Base-by-base conservation (phyloP, 192 early-diverging fungal species). In the Backusella sp. region DNA sequence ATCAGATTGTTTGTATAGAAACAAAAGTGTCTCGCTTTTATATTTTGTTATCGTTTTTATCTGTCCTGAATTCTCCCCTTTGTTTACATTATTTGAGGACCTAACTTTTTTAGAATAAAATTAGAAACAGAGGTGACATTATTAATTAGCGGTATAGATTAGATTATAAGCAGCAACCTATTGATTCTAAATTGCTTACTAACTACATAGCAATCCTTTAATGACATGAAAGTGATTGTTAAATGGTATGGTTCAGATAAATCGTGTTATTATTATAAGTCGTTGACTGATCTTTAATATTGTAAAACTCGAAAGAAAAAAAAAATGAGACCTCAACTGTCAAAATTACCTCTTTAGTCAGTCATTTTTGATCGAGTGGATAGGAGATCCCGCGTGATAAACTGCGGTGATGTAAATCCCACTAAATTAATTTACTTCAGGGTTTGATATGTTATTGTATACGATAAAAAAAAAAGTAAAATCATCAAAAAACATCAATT, bases 271-370 rank as follows among this genome's bases (percentile, higher is more conserved):
- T 62, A 4, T 62, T n/a, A 6, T 14, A 62, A 62, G 28, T 28
- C 26, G 56, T 14, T 28, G 23, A 4, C 56, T 62, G 56, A 28
- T 62, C 56, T 62, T 62, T 28, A 62, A 62, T 62, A 28, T 62
- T 62, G 56, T 62, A 62, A 62, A 62, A 62, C 56, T 62, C 26
- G 56, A 28, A 62, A 28, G 56, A 28, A 62, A 62, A 59, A 49
- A 62, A 62, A 62, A 62, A 62, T 62, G 56, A 62, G 56, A 62
- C 56, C 56, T 23, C 56, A 62, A 62, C 56, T 62, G 23, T 62
- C 23, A 28, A 26, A 28, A 62, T 62, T 62, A 62, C 56, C 26
- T 62, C 6, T 62, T 62, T 62, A 26, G 56, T 62, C 56, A 26
- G 26, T 62, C 8, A 12, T 62, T 12, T 62, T 62, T 4, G 56